Conservation (phyloP, 75 land plant species). For the Selaginella moellendorffii region DNA sequence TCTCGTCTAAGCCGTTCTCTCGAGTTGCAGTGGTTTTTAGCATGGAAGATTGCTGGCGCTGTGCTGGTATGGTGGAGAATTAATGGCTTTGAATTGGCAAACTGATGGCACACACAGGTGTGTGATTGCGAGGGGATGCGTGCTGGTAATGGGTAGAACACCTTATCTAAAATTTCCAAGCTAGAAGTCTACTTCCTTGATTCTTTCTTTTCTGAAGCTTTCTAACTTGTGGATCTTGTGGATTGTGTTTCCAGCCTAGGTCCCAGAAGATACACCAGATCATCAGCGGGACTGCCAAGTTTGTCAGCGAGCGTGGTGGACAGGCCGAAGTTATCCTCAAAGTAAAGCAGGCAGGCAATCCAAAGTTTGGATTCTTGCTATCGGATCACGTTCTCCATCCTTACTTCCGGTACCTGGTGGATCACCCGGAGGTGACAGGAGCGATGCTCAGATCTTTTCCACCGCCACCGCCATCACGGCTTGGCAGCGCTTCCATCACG, state of each 20-base stretch:
- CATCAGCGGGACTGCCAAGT: slow-evolving; percentile 67
- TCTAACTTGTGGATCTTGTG: neutral
- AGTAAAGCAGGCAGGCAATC: slow-evolving; percentile 86
- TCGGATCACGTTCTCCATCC: slow-evolving; percentile 68
- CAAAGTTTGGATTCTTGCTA: slow-evolving; percentile 85
- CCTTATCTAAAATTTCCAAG: neutral
- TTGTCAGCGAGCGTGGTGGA: slow-evolving; percentile 76
- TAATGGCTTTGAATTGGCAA: neutral
- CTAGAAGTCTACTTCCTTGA: neutral
- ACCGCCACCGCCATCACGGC: neutral
- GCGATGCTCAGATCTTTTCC: neutral
- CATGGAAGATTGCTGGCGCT: neutral
- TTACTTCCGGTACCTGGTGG: slow-evolving; percentile 71
- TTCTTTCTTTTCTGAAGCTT: slow-evolving; percentile 11
- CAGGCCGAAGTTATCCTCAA: slow-evolving; percentile 76
- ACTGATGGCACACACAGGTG: neutral
- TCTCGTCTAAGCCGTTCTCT: neutral
- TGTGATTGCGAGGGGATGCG: neutral
- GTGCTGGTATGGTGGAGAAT: slow-evolving; percentile 1
- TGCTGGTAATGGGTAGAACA: neutral
- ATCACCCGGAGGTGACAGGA: slow-evolving; percentile 40
- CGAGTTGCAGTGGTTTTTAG: neutral
- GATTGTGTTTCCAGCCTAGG: slow-evolving; percentile 51
- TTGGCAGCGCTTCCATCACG: neutral
- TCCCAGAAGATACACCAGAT: slow-evolving; percentile 77